A percentile compares a stretch with the other conserved stretches of the same genome.
These are phyloP conservation scores for Corchorus capsularis DNA, from an alignment of 345 rosid species.

Conservation along the genomic window DNA sequence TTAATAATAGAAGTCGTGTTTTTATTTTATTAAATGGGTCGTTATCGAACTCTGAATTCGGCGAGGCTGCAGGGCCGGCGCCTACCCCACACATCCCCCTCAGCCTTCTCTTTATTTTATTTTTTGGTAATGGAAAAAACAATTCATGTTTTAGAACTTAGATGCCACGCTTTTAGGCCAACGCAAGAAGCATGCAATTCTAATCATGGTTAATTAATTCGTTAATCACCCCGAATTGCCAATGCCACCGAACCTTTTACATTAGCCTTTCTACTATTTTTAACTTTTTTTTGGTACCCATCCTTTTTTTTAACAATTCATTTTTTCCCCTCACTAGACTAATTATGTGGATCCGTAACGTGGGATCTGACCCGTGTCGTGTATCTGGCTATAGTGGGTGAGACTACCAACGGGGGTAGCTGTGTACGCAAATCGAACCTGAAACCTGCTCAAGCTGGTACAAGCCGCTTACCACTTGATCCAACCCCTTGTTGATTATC, in stretches of 20 bases:
- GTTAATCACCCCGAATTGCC: not conserved
- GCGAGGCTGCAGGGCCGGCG: slow-evolving; percentile 57
- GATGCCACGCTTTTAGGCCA: slow-evolving; percentile 4
- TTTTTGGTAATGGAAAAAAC: not conserved
- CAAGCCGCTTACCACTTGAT: no score
- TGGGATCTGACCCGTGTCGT: no score
- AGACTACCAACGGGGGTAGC: no score
- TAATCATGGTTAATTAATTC: not conserved
- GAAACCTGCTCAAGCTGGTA: no score
- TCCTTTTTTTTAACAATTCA: no score
- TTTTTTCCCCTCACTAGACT: no score
- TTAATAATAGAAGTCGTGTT: not conserved
- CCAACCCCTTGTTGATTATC: no score
- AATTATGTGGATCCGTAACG: no score
- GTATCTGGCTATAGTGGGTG: no score
- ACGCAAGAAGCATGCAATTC: not conserved
- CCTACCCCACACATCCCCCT: slow-evolving; percentile 47
- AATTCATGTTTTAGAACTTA: not conserved
- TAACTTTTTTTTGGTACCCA: no score
- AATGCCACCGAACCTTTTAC: not conserved
- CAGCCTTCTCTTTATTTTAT: slow-evolving; percentile 9
- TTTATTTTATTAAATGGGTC: not conserved
- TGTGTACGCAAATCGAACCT: no score
- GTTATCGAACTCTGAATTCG: slow-evolving; percentile 29
- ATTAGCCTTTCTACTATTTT: not conserved